A percentile compares a stretch with the other conserved stretches of the same genome.
These are phyloP conservation scores for Singerocomus rubriflavus DNA, from an alignment of 1,284 basidiomycete genomes.

Conservation along the genomic window DNA sequence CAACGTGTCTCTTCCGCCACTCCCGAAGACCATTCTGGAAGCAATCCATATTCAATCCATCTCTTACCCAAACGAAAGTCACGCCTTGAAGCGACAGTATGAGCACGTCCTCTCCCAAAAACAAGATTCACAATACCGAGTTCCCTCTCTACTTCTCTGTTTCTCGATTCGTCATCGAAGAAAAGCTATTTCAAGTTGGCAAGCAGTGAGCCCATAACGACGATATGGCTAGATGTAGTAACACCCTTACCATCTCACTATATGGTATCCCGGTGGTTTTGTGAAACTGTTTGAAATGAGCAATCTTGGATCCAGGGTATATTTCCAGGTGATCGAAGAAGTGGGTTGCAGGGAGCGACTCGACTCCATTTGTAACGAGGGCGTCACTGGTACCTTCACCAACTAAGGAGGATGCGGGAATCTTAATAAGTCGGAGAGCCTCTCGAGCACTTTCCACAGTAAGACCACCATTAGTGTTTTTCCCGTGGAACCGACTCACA, in stretches of 20 bases:
- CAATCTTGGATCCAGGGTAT: conserved; percentile 83
- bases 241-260: conserved; percentile 69
- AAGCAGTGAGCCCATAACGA: background rate
- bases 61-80: conserved; percentile 59
- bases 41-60: conserved; percentile 49
- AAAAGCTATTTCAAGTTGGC: conserved; percentile 55
- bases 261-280: conserved; percentile 79
- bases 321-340: conserved; percentile 84
- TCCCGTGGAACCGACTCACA: conserved; percentile 48
- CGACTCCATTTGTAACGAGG: background rate
- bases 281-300: conserved; percentile 71
- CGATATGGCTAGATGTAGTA: background rate
- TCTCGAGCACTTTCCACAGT: conserved; percentile 59
- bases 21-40: conserved; percentile 61
- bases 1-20: conserved; percentile 48
- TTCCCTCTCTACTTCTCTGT: conserved; percentile 67
- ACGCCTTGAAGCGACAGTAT: conserved; percentile 47
- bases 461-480: background rate
- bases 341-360: conserved; percentile 44
- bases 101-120: background rate
- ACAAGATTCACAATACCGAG: conserved; percentile 23
- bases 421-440: conserved; percentile 65
- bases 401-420: conserved; percentile 48
- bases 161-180: conserved; percentile 80
- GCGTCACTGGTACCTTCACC: conserved; percentile 38